phyloP scores from a whole-genome alignment of 75 land plant genomes.

The Selaginella tamariscina region DNA sequence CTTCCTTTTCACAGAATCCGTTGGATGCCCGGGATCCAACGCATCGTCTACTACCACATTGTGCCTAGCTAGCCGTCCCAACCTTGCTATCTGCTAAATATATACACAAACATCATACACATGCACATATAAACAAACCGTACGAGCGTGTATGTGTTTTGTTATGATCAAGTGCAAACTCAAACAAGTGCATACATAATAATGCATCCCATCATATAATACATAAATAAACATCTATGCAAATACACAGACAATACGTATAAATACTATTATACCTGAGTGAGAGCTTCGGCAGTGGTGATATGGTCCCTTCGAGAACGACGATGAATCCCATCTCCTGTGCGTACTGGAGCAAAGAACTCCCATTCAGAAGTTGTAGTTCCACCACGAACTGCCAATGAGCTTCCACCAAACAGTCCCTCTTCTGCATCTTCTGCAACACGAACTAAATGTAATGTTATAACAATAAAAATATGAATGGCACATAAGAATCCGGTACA shows the following conservation, averaged over 20 bases:
- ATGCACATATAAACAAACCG: too few relatives aligned
- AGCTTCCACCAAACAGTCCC: conserved; percentile 48
- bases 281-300: conserved; percentile 38
- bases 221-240: too few relatives aligned
- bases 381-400: conserved; percentile 43
- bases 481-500: too few relatives aligned
- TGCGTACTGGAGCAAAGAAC: conserved; percentile 47
- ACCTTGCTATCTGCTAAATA: conserved; percentile 35
- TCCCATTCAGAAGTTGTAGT: conserved; percentile 48
- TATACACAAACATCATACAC: too few relatives aligned
- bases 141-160: too few relatives aligned
- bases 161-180: too few relatives aligned
- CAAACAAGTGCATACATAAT: too few relatives aligned
- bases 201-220: too few relatives aligned
- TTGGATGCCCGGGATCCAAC: conserved; percentile 31
- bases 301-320: conserved; percentile 37
- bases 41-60: conserved; percentile 26
- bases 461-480: too few relatives aligned
- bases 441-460: too few relatives aligned
- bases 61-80: conserved; percentile 59
- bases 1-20: conserved; percentile 49
- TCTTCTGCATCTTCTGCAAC: conserved; percentile 59
- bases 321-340: conserved; percentile 43
- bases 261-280: too few relatives aligned
- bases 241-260: too few relatives aligned